Evolutionary conservation across 176 grass and related monocot genomes (phyloP), one percentile per base, ranked within the genome.

Genomic region (Triticum turgidum): DNA sequence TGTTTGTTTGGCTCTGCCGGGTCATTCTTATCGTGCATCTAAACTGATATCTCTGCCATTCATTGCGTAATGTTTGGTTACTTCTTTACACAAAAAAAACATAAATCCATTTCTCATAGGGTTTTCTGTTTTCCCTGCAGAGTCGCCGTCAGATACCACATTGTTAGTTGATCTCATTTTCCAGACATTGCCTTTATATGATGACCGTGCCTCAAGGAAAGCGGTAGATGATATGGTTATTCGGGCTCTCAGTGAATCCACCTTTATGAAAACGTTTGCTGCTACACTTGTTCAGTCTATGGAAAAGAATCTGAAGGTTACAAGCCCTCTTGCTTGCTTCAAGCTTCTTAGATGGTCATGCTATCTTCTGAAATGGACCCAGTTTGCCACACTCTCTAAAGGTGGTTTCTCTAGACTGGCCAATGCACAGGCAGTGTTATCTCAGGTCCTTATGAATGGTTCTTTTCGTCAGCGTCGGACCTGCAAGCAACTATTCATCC

Each of bases 261-360:
- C 88, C 52, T 96, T 98, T 82, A 92, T 98, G 91, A 98, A 92
- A 67, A 81, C 86, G 7, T 94, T 96, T 85, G 96, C 93, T 29
- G 79, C 86, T 33, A 37, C 85, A 41, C 92, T 98, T 71, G 86
- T 98, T 79, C 96, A 95, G 86, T 91, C 82, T 52, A 96, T 96
- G 93, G 96, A 98, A 86, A 96, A 86, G 86, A 87, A 92, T 70
- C 80, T 90, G 59, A 98, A 96, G 86, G 88, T 82, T 83, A 88
- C 88, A 62, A 94, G 85, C 73, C 86, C 92, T 76, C 86, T 92
- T 77, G 92, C 77, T 73, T 89, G 88, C 66, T 98, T 91, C 81
- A 98, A 89, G 85, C 96, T 96, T 92, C 92, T 98, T 38, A 91
- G 87, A 77, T 98, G 96, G 96, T 98, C 96, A 18, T 88, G 87